phyloP scores from a whole-genome alignment of 1,139 yeast genomes.

The Saccharomyces hybrid region DNA sequence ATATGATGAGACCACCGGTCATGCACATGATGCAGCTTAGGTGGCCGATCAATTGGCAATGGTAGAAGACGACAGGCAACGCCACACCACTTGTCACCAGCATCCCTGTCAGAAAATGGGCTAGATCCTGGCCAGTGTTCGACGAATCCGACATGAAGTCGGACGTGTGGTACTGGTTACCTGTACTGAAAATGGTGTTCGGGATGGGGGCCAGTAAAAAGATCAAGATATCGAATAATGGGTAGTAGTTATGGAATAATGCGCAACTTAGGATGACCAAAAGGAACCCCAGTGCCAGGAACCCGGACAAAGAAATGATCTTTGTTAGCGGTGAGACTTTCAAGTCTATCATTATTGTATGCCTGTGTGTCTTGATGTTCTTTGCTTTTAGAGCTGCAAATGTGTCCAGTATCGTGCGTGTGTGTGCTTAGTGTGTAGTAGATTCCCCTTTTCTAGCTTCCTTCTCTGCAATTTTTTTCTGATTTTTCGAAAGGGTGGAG shows the following conservation, averaged over 20 bases:
- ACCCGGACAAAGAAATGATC: constrained; percentile 61
- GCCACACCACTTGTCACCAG: constrained; percentile 62
- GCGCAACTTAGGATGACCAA: constrained; percentile 67
- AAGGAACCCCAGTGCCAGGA: constrained; percentile 68
- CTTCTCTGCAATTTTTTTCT: neutral
- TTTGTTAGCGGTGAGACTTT: constrained; percentile 50
- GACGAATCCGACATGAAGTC: constrained; percentile 61
- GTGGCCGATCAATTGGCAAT: constrained; percentile 46
- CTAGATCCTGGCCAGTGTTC: constrained; percentile 49
- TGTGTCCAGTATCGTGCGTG: neutral
- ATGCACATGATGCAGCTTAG: constrained; percentile 61
- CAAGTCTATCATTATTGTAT: constrained; percentile 15
- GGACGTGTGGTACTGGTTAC: constrained; percentile 18
- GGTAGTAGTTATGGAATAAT: constrained; percentile 60
- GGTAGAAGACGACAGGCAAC: constrained; percentile 58
- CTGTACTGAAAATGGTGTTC: constrained; percentile 42
- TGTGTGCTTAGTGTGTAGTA: neutral
- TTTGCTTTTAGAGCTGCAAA: neutral
- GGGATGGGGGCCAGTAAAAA: constrained; percentile 70
- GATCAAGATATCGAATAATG: constrained; percentile 52
- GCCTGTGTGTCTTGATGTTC: neutral
- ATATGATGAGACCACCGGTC: constrained; percentile 64
- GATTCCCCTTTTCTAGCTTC: constrained; percentile 1
- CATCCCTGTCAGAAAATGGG: constrained; percentile 56
- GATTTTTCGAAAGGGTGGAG: neutral